phyloP scores from a whole-genome alignment of 768 basidiomycete genomes.

The Termitomyces titanicus region DNA sequence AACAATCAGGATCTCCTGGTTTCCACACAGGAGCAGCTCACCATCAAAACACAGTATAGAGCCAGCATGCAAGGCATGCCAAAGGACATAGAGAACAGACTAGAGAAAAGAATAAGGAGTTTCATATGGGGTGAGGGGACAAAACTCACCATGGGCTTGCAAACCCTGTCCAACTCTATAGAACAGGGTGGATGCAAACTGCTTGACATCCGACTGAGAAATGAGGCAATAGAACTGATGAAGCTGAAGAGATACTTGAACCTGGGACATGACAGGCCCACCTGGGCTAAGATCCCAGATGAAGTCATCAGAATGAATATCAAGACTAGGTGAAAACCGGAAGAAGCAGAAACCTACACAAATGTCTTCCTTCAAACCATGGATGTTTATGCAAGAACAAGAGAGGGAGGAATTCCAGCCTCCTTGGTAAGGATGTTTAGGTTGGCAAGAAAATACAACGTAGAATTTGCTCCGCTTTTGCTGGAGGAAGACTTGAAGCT shows the following conservation, averaged over 20 bases:
- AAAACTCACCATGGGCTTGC: neutral
- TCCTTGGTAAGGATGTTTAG: neutral
- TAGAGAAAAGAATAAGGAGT: neutral
- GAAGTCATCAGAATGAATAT: too few relatives aligned
- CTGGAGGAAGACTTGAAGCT: neutral
- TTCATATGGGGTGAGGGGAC: neutral
- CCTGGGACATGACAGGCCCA: neutral
- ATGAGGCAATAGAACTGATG: conserved; percentile 1
- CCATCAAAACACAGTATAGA: neutral
- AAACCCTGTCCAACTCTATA: neutral
- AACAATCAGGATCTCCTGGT: too few relatives aligned
- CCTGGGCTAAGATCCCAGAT: neutral
- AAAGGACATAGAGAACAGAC: neutral
- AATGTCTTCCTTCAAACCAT: neutral
- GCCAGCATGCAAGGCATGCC: neutral
- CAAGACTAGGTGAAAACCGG: too few relatives aligned
- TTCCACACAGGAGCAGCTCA: too few relatives aligned
- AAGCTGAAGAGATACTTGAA: neutral
- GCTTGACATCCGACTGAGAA: neutral
- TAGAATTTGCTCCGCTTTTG: neutral
- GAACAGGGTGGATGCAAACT: neutral
- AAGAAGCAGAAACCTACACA: neutral
- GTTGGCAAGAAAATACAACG: neutral
- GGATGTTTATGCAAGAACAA: neutral
- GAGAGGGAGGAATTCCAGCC: neutral